Evolutionary conservation across 164 flowering plant species (phyloP).

Genomic region (Magnolia changhungtana): DNA sequence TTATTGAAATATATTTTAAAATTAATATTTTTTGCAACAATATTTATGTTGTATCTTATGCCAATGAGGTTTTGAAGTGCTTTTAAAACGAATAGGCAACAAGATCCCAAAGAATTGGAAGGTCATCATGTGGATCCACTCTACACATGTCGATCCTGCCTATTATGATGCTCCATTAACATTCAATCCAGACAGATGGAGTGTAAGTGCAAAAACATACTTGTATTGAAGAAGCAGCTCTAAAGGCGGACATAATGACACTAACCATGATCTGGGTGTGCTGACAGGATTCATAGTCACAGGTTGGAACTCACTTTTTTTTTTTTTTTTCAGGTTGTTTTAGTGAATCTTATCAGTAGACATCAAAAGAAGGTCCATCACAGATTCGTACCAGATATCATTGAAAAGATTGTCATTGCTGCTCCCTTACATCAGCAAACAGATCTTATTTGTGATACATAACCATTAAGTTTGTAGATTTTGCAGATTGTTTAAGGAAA

Average conservation of each 20-base stretch:
- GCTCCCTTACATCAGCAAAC: too few relatives aligned
- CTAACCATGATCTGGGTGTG: background rate
- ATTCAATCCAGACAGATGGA: constrained; percentile 19
- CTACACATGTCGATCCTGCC: constrained; percentile 12
- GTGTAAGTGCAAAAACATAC: constrained; percentile 6
- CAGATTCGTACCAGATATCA: too few relatives aligned
- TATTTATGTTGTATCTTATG: background rate
- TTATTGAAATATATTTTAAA: too few relatives aligned
- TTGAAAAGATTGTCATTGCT: too few relatives aligned
- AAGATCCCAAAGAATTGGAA: constrained; percentile 19
- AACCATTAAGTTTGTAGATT: too few relatives aligned
- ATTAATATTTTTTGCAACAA: too few relatives aligned
- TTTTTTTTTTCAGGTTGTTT: too few relatives aligned
- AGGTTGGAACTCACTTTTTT: constrained; percentile 15
- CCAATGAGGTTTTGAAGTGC: background rate
- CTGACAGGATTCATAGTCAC: constrained; percentile 8
- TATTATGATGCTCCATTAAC: constrained; percentile 13
- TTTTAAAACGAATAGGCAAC: constrained; percentile 5
- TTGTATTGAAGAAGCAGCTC: background rate
- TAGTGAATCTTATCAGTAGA: too few relatives aligned
- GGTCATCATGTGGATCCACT: constrained; percentile 15
- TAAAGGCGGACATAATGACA: background rate
- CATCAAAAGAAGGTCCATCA: too few relatives aligned
- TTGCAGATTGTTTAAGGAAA: too few relatives aligned
- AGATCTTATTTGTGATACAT: too few relatives aligned